A percentile compares a stretch with the other conserved stretches of the same genome.
phyloP scores from a whole-genome alignment of 768 basidiomycete genomes.

The Rhodotorula toruloides region DNA sequence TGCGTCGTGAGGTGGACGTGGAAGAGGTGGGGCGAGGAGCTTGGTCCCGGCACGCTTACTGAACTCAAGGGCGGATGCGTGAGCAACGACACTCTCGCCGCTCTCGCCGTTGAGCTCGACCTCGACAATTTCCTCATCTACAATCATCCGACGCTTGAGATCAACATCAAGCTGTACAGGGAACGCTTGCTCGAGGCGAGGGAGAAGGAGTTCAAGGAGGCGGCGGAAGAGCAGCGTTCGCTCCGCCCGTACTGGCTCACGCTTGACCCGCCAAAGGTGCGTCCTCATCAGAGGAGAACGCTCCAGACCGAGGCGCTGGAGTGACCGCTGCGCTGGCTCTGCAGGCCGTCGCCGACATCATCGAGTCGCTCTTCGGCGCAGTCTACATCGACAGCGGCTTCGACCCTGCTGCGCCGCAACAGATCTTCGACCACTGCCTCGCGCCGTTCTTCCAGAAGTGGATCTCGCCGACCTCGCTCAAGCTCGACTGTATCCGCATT shows the following conservation, averaged over 20 bases:
- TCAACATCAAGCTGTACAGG: constrained; percentile 11
- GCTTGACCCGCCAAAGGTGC: constrained; percentile 18
- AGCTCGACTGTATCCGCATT: constrained; percentile 14
- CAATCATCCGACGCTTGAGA: neutral
- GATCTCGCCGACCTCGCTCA: constrained; percentile 6
- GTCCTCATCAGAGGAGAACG: no score
- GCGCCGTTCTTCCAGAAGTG: constrained; percentile 5
- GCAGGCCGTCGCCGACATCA: constrained; percentile 22
- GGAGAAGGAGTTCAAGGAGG: constrained; percentile 67
- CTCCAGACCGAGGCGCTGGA: neutral
- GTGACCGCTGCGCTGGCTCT: neutral
- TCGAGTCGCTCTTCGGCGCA: constrained; percentile 20
- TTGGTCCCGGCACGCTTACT: neutral
- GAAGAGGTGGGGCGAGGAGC: no score
- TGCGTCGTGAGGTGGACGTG: no score
- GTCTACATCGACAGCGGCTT: constrained; percentile 17
- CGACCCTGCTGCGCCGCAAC: constrained; percentile 5
- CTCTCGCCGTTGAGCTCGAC: constrained; percentile 18
- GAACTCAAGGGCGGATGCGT: neutral
- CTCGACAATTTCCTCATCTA: constrained; percentile 15
- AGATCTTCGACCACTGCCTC: constrained; percentile 11
- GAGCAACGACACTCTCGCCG: constrained; percentile 24
- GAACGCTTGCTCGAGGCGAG: constrained; percentile 57
- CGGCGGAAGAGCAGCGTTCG: constrained; percentile 52
- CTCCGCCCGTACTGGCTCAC: constrained; percentile 14